Evolutionary conservation across 2,329 filamentous ascomycete genomes (phyloP).

Genomic region (Pestalotiopsis sp.): DNA sequence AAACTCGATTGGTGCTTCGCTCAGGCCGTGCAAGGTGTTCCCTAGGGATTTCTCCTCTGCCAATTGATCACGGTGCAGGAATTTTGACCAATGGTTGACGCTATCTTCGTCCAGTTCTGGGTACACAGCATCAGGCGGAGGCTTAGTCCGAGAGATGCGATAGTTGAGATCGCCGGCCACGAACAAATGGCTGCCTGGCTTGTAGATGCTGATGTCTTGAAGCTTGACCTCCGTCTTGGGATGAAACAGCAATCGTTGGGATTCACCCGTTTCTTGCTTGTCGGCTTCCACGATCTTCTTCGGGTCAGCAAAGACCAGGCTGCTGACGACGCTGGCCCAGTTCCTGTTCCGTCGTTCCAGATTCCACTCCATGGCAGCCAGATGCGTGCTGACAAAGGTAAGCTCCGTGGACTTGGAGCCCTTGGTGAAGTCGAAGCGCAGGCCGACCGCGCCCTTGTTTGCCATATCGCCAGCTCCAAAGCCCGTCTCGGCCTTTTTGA

Average conservation of each 20-base stretch:
- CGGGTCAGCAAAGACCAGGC: slow-evolving; percentile 72
- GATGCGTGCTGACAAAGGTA: slow-evolving; percentile 86
- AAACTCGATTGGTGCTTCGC: slow-evolving; percentile 75
- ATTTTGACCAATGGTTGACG: slow-evolving; percentile 63
- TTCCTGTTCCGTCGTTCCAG: slow-evolving; percentile 78
- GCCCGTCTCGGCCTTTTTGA: slow-evolving; percentile 82
- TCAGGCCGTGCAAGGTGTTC: slow-evolving; percentile 76
- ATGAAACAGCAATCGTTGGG: slow-evolving; percentile 26
- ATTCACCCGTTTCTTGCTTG: slow-evolving; percentile 1
- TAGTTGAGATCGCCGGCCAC: slow-evolving; percentile 95
- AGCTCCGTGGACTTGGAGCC: slow-evolving; percentile 59
- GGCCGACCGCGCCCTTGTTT: slow-evolving; percentile 90
- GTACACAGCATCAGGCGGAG: slow-evolving; percentile 63
- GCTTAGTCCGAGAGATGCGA: slow-evolving; percentile 72
- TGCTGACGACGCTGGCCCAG: slow-evolving; percentile 82
- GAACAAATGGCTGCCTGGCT: slow-evolving; percentile 76
- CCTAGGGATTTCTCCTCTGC: slow-evolving; percentile 69
- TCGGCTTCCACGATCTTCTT: slow-evolving; percentile 36
- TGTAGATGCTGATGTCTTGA: slow-evolving; percentile 70
- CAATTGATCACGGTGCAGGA: slow-evolving; percentile 80
- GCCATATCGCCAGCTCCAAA: slow-evolving; percentile 88
- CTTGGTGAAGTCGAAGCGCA: slow-evolving; percentile 65
- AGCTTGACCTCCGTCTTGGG: slow-evolving; percentile 40
- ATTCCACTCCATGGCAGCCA: slow-evolving; percentile 85
- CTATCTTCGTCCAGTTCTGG: slow-evolving; percentile 61